Evolutionary conservation across 2,329 filamentous ascomycete species (phyloP).

Genomic region (Botrytis aclada): DNA sequence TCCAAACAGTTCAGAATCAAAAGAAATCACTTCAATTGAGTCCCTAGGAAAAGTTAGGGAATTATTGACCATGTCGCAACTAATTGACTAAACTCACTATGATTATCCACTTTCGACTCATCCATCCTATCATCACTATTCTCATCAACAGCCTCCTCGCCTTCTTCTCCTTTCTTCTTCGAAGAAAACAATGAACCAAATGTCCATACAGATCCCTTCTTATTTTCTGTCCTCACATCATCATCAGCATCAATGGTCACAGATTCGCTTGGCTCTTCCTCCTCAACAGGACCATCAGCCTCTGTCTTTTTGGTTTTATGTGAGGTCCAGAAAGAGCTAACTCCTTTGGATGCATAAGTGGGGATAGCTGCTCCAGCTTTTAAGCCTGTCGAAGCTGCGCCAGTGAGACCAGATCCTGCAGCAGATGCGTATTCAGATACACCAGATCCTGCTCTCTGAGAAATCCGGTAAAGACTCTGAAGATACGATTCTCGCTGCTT

Average conservation of each 20-base stretch:
- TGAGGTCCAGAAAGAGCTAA: conserved; percentile 13
- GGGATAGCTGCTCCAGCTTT: conserved; percentile 14
- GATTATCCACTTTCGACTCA: conserved; percentile 9
- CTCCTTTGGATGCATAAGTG: conserved; percentile 12
- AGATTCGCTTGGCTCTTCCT: conserved; percentile 4
- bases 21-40: background rate
- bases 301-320: background rate
- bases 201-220: conserved; percentile 4
- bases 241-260: conserved; percentile 17
- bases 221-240: conserved; percentile 10
- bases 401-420: conserved; percentile 2
- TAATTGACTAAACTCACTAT: background rate
- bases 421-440: conserved; percentile 15
- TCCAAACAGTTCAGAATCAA: background rate
- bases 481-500: conserved; percentile 19
- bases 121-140: conserved; percentile 6
- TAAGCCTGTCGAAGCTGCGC: conserved; percentile 2
- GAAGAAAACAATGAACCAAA: conserved; percentile 2
- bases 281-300: background rate
- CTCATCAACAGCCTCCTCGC: background rate
- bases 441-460: conserved; percentile 14
- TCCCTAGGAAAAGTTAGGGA: background rate
- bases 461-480: conserved; percentile 16
- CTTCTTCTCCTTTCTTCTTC: background rate
- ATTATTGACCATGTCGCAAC: background rate